Base-by-base conservation (phyloP, 2,329 filamentous ascomycete genomes). In the Pseudogymnoascus sp. region DNA sequence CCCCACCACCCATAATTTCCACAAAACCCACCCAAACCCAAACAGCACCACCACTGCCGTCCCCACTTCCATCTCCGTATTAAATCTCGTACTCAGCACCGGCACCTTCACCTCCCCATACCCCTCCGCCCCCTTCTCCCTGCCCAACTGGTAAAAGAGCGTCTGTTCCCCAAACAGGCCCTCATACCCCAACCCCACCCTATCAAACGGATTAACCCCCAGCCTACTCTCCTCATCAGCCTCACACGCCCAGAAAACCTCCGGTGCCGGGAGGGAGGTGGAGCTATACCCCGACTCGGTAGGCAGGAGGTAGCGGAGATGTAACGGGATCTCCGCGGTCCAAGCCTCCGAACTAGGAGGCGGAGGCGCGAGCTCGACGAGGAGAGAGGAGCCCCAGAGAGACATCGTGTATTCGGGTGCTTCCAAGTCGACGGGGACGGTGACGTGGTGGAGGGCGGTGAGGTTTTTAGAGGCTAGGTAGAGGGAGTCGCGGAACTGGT, bases 211-310 rank as follows among this genome's bases (percentile, higher is more conserved):
- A 70, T 89, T 96, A 4, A 81, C 82, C 0, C 82, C 75, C 75
- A 93, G 90, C 70, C 90, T 88, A 0, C 81, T 81, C 0, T 82
- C 85, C 61, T 85, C 81, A 8, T 84, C 82, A 0, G 87, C 83
- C 6, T 83, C 80, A 72, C 93, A 97, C 0, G 92, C 91, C 93
- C 93, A 97, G 78, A 97, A 97, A 0, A 97, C 83, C 0, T 85
- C 83, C 0, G 93, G 93, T 78, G 89, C 93, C 0, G 93, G 90
- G 0, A 95, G 74, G n/a, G 85, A 77, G 0, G 86, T 74, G 4
- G 79, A 68, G 2, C 76, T 74, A 66, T 84, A 79, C 2, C 86
- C 86, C 2, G 79, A 79, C 47, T 75, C 73, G 3, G 63, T 65
- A 0, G 89, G 89, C 5, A 80, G 76, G 4, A 96, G 80, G 73